Evolutionary conservation across 257 asterid genomes (phyloP), one percentile per base, ranked within the genome.

Genomic region (Solanum verrucosum): DNA sequence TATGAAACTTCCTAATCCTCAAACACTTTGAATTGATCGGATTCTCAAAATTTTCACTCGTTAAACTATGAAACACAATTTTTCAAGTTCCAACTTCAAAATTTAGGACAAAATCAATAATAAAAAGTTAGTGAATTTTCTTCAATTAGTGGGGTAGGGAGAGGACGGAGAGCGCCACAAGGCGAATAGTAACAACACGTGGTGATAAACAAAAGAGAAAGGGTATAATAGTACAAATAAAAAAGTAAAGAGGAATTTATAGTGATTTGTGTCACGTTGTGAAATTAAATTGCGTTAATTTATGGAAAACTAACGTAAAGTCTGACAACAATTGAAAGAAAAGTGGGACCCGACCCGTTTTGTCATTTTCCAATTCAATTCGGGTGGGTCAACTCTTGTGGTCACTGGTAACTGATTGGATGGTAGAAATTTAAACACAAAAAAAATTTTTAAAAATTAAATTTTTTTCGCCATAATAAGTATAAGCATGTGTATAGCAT

Each of bases 101-200:
- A 63, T 63, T 23, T 63, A 20, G 0, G 4, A 23, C 0, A 1
- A 9, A 23, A 23, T 2, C 13, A 0, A 60, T 21, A 4, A 18
- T 20, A 31, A 31, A 71, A 1, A 29, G 31, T 29, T 29, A 27
- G 31, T 7, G 6, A 33, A 31, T 31, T 31, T 15, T 34, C 13
- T 31, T 20, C 67, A 0, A 0, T 33, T 8, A 8, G 77, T 31
- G 67, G 40, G 37, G 6, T 9, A 2, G 25, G 29, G 42, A 9
- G 6, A 49, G 67, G 67, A 16, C 10, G 13, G 16, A 29, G 40
- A 29, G 40, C 0, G 27, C 42, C 85, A 46, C 70, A 49, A 82
- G 44, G 11, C 2, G 85, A 82, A 82, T 29, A 49, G 85, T 7
- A 82, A 46, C 85, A 82, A 29, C 29, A 82, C 70, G 85, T 82